Percentiles rank a stretch among this genome's conserved stretches.
phyloP scores from a whole-genome alignment of 2,329 filamentous ascomycete genomes.

The Alternaria novae-zelandiae region DNA sequence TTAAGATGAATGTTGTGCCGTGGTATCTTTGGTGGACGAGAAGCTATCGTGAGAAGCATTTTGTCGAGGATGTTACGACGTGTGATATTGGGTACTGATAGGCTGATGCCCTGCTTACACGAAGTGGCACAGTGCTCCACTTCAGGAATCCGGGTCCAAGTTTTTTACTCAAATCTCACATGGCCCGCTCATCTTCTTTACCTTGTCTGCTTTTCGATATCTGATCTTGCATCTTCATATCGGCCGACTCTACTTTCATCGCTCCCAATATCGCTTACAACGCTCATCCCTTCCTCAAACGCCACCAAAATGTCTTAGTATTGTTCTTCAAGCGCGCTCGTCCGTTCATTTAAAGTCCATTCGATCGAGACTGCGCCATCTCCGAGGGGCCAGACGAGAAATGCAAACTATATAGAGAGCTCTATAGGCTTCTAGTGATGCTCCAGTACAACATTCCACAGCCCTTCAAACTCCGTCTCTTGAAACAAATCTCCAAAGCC shows the following conservation, averaged over 20 bases:
- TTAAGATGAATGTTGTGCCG: slow-evolving; percentile 55
- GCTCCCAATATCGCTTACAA: neutral
- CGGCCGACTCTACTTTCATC: neutral
- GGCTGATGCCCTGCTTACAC: neutral
- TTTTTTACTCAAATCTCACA: neutral
- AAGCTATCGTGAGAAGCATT: slow-evolving; percentile 51
- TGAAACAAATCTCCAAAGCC: neutral
- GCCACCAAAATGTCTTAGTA: neutral
- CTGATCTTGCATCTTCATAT: neutral
- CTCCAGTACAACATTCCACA: neutral
- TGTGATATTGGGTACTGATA: slow-evolving; percentile 48
- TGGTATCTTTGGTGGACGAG: slow-evolving; percentile 57
- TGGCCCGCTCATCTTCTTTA: neutral
- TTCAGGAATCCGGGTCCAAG: neutral
- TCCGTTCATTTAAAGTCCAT: neutral
- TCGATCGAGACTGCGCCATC: neutral
- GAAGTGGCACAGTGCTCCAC: neutral
- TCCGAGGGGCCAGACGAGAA: neutral
- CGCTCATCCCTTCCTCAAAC: neutral
- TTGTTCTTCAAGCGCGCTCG: slow-evolving; percentile 4
- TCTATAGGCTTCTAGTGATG: neutral
- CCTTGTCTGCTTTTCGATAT: neutral
- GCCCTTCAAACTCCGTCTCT: neutral
- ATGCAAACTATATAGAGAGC: neutral
- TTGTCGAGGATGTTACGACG: slow-evolving; percentile 54